Conservation (phyloP, 2,329 filamentous ascomycete species). For the Colletotrichum falcatum region DNA sequence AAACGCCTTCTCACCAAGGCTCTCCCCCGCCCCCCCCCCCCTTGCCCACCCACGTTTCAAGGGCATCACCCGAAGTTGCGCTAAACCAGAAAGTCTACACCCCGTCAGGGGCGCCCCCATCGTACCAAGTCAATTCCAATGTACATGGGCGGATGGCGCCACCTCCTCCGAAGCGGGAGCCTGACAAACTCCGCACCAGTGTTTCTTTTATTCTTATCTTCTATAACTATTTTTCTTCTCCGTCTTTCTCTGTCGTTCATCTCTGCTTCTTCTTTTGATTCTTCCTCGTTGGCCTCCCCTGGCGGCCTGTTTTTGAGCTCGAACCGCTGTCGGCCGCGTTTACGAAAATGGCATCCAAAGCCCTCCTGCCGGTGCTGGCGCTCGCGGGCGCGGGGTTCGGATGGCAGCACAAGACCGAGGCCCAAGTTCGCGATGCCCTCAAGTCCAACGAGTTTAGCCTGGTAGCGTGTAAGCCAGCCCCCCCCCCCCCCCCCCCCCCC, state of each 20-base stretch:
- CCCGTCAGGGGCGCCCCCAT: constrained; percentile 25
- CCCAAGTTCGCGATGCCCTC: constrained; percentile 29
- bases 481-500: too few species aligned
- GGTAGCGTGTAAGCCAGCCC: constrained; percentile 49
- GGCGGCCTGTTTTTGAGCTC: neutral
- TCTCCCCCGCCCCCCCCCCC: constrained; percentile 1
- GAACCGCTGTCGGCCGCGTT: neutral
- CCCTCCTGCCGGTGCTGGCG: constrained; percentile 32
- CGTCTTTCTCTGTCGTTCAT: neutral
- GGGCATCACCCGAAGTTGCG: neutral
- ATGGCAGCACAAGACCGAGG: constrained; percentile 33
- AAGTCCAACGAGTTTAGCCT: constrained; percentile 44
- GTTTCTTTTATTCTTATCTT: neutral
- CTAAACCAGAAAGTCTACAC: constrained; percentile 9
- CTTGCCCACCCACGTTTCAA: too few species aligned
- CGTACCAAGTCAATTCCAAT: constrained; percentile 26
- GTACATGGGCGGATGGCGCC: constrained; percentile 8
- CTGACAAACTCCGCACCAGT: neutral
- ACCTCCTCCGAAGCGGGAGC: constrained; percentile 4
- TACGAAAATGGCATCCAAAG: constrained; percentile 21
- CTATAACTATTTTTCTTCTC: neutral
- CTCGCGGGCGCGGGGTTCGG: constrained; percentile 14
- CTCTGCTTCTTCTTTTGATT: neutral
- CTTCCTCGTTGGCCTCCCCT: neutral
- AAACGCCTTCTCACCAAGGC: constrained; percentile 28